Conservation (phyloP, 2,329 filamentous ascomycete species). For the Scleromitrula shiraiana region DNA sequence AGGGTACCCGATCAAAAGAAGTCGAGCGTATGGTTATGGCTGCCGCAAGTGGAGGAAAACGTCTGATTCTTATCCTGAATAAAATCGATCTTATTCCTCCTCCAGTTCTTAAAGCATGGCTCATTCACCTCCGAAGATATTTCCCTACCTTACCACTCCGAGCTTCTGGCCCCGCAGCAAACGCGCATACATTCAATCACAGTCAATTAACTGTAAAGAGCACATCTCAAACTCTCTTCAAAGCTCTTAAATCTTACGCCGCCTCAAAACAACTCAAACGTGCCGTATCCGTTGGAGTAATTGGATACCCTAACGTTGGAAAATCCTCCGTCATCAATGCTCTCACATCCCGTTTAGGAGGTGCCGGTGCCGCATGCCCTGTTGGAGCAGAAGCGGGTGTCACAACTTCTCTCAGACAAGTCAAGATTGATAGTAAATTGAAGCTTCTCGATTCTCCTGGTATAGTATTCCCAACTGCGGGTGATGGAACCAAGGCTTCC, state of each 20-base stretch:
- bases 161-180: constrained; percentile 72
- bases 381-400: constrained; percentile 88
- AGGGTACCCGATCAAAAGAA: constrained; percentile 82
- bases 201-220: constrained; percentile 79
- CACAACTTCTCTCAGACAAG: constrained; percentile 77
- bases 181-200: constrained; percentile 88
- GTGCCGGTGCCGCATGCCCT: constrained; percentile 66
- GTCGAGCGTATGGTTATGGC: constrained; percentile 88
- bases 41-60: constrained; percentile 73
- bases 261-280: constrained; percentile 79
- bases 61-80: constrained; percentile 86
- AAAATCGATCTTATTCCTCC: constrained; percentile 90
- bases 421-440: constrained; percentile 92
- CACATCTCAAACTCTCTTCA: constrained; percentile 79
- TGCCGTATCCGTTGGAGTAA: constrained; percentile 83
- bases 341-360: constrained; percentile 67
- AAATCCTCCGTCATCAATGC: constrained; percentile 97
- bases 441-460: constrained; percentile 90
- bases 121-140: constrained; percentile 73
- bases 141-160: constrained; percentile 88
- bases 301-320: constrained; percentile 92
- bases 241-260: constrained; percentile 82
- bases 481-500: constrained; percentile 44
- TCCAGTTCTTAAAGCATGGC: constrained; percentile 75
- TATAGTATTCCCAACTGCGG: constrained; percentile 79